Evolutionary conservation across 1,139 yeast genomes (phyloP), one percentile per base, ranked within the genome.

Genomic region (Yamadazyma blattariae): DNA sequence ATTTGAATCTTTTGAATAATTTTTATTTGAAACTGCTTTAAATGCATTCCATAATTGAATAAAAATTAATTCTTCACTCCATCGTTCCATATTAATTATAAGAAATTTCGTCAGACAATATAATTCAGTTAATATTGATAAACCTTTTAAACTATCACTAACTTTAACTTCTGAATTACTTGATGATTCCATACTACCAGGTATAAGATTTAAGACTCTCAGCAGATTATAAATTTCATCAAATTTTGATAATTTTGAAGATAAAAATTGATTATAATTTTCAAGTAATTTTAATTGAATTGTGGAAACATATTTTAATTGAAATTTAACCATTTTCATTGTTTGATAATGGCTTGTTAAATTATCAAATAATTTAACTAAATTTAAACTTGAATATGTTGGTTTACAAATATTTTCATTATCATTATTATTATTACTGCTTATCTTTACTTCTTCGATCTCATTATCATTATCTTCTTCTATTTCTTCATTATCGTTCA

Each of bases 261-360:
- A 54, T 14, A 88, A 54, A 21, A 73, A 66, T 4, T 70, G 72
- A 38, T 71, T 70, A 51, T 85, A 89, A 27, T 64, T 64, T 37
- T 82, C 83, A 17, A 88, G 54, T 29, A 89, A 55, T 22, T 68
- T 69, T 32, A 88, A 57, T 52, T 88, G 95, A 25, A 88, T 79
- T 18, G 77, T 78, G 8, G 86, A 76, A 19, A 86, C 74, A 38
- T 82, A 82, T 48, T 77, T 74, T 36, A 86, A 63, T 49, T 88
- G 87, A 50, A 76, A 82, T 38, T 77, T 77, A 27, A 77, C 74
- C 18, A 85, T 66, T 16, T 71, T 67, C 37, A 81, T 58, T 11
- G 81, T 67, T 27, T 69, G 61, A 48, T 81, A 83, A 44, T 81
- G 84, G 27, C 67, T 69, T 7, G 87, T 85, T 28, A 87, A 69